A percentile compares a stretch with the other conserved stretches of the same genome.
These are phyloP conservation scores for Neurospora cerealis DNA, from an alignment of 495 filamentous ascomycete genomes.

Conservation along the genomic window DNA sequence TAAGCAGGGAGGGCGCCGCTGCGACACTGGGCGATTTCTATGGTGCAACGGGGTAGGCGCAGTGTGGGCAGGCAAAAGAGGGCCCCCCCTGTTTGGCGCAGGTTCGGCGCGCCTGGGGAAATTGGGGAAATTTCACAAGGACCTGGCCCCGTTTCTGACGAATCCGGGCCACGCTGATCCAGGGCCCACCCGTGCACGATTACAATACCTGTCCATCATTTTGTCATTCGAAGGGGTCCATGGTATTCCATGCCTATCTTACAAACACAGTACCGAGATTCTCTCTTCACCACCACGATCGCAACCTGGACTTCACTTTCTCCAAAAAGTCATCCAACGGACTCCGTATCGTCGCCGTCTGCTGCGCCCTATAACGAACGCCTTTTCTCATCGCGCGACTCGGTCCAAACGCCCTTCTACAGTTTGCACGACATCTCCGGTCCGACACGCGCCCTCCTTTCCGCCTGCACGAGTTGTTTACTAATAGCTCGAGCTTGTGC, in stretches of 20 bases:
- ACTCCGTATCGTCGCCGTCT: not conserved
- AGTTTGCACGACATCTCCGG: constrained; percentile 5
- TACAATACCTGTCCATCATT: not conserved
- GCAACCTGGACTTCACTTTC: not conserved
- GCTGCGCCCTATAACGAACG: not conserved
- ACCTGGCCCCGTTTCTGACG: not conserved
- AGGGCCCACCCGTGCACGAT: not conserved
- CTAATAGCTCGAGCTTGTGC: not conserved
- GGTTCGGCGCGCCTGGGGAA: not conserved
- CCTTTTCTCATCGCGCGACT: not conserved
- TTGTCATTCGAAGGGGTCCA: not conserved
- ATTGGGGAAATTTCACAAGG: not conserved
- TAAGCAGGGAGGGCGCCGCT: not conserved
- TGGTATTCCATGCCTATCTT: not conserved
- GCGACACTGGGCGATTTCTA: not conserved
- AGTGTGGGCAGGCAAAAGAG: not conserved
- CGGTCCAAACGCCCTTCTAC: constrained; percentile 1
- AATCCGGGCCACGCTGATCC: not conserved
- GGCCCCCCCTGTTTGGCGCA: not conserved
- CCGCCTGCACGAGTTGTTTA: not conserved
- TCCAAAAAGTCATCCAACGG: not conserved
- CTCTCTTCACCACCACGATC: not conserved
- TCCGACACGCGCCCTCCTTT: not conserved
- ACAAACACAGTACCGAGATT: not conserved
- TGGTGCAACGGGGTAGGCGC: not conserved